phyloP scores from a whole-genome alignment of 1,139 yeast species.

The Williopsis jadinii region DNA sequence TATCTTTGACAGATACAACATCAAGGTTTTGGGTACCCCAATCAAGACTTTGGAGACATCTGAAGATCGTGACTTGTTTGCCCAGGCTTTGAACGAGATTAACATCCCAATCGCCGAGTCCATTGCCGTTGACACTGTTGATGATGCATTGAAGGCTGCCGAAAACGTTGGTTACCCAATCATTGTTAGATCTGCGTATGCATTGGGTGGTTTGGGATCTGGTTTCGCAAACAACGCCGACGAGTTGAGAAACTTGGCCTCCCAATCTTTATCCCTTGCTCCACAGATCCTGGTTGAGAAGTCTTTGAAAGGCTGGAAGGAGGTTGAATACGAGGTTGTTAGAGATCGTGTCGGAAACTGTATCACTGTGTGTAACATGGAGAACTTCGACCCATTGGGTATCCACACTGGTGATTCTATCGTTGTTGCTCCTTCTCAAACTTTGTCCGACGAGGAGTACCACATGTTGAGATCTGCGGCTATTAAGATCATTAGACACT shows the following conservation, averaged over 20 bases:
- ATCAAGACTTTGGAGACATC: constrained; percentile 91
- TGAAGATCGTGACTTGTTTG: constrained; percentile 95
- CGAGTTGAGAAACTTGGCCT: constrained; percentile 79
- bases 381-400: constrained; percentile 96
- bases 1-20: constrained; percentile 81
- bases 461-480: constrained; percentile 98
- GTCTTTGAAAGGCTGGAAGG: constrained; percentile 98
- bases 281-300: constrained; percentile 96
- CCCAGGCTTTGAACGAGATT: constrained; percentile 90
- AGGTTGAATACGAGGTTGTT: constrained; percentile 97
- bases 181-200: constrained; percentile 95
- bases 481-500: constrained; percentile 91
- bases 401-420: constrained; percentile 98
- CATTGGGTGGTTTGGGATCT: constrained; percentile 96
- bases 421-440: constrained; percentile 98
- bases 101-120: constrained; percentile 95
- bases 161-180: constrained; percentile 86
- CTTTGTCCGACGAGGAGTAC: constrained; percentile 92
- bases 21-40: constrained; percentile 96
- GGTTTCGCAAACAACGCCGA: constrained; percentile 85
- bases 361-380: constrained; percentile 99
- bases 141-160: constrained; percentile 88
- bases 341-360: constrained; percentile 96
- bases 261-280: constrained; percentile 82
- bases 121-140: constrained; percentile 88